Evolutionary conservation across 225 moss, liverwort and hornwort genomes (phyloP).

Genomic region (Climacium dendroides): DNA sequence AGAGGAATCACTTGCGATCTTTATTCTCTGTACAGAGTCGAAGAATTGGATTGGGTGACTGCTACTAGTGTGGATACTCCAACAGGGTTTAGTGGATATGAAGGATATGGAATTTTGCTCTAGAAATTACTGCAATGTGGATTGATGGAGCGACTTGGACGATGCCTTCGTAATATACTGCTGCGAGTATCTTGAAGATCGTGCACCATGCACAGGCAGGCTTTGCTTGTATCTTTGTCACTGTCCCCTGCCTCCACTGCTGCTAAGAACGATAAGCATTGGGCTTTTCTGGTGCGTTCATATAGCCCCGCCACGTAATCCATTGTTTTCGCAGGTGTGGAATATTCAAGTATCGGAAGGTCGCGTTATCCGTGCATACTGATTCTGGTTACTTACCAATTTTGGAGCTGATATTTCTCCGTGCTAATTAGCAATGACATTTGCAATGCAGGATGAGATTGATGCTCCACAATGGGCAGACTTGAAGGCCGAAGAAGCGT

Average conservation of each 20-base stretch:
- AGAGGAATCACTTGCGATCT: not conserved
- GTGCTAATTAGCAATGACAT: not conserved
- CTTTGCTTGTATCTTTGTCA: slow-evolving; percentile 54
- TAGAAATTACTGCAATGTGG: not conserved
- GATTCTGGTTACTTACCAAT: not conserved
- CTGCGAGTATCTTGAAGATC: not conserved
- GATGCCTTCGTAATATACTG: not conserved
- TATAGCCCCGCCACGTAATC: not conserved
- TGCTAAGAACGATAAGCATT: slow-evolving; percentile 42
- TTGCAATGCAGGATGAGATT: slow-evolving; percentile 32
- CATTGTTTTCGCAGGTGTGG: not conserved
- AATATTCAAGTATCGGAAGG: not conserved
- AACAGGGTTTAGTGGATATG: not conserved
- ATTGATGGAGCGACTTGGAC: not conserved
- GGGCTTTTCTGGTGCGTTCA: slow-evolving; percentile 38
- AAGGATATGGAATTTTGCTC: not conserved
- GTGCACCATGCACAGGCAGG: slow-evolving; percentile 54
- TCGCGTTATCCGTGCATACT: not conserved
- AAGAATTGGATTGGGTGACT: not conserved
- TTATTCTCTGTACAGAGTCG: not conserved
- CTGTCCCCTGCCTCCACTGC: slow-evolving; percentile 41
- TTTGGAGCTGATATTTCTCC: not conserved
- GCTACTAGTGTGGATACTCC: not conserved
- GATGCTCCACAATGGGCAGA: slow-evolving; percentile 53
- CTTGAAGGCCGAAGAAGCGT: slow-evolving; percentile 32